Evolutionary conservation across 148 eudicot species (phyloP), one percentile per base, ranked within the genome.

Genomic region (Chenopodium suecicum): DNA sequence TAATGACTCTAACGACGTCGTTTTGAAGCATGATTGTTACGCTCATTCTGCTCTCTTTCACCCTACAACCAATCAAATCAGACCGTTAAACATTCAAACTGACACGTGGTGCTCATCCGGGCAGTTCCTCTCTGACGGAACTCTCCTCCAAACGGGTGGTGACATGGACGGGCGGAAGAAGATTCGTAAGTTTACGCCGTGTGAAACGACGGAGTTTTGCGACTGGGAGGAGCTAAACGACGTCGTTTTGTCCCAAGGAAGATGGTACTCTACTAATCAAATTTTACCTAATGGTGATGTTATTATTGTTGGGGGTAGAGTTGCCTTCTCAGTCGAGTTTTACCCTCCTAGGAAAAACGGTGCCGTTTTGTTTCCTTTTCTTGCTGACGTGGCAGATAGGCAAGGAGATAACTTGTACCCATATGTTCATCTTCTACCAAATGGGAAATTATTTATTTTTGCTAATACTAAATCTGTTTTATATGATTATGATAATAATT

Each of bases 21-120:
- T 84, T 2, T 56, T 78, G 1, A 84, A 82, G 56, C 90, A 56
- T 52, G 97, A 95, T 75, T 92, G 98, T 82, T 88, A 87, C 27
- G 98, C 98, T 3, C 97, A 95, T 89, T 95, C 98, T 1, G 94
- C 88, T 31, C 77, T 92, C 29, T 89, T 93, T 66, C 91, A 93
- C 87, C 92, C 88, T 17, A 17, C 60, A 1, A 90, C 94, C 72
- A 90, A 89, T 71, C 2, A 79, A 13, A 25, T 93, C 81, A 91
- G 97, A 6, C 98, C 98, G 31, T 79, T 95, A 44, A 86, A 32
- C 47, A 92, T 95, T 85, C 87, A 84, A 68, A 93, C 98, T 73
- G 98, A 95, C 92, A 95, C 98, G 67, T 95, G 98, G 98, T 95
- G 98, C 91, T 93, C 98, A 60, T 95, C 98, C 66, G 98, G 97